These are phyloP conservation scores for Scenedesmus sp. DNA, from an alignment of 163 green algal genomes.

Conservation along the genomic window DNA sequence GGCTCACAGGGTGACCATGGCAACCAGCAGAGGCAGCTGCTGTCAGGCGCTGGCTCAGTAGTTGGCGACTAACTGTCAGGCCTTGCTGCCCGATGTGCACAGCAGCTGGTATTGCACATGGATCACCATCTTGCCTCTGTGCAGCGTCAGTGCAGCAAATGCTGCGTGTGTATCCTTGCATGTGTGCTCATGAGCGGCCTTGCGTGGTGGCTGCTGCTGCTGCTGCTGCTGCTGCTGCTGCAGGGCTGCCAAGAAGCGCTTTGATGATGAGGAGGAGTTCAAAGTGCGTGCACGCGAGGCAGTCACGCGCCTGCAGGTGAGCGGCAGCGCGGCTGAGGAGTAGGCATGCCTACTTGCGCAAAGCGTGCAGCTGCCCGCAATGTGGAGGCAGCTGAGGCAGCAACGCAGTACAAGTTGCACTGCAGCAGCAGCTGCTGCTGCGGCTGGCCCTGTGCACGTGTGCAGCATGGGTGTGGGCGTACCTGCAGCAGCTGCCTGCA, in stretches of 20 bases:
- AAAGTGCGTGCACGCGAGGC: constrained; percentile 90
- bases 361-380: background rate
- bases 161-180: background rate
- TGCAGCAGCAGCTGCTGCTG: background rate
- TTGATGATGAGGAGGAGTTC: constrained; percentile 98
- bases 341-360: background rate
- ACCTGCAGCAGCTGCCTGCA: background rate
- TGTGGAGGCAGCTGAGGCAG: background rate
- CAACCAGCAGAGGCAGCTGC: background rate
- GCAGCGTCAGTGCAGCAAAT: background rate
- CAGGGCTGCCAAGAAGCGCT: constrained; percentile 93
- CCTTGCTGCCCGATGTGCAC: background rate
- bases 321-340: constrained; percentile 55
- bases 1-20: too few relatives aligned
- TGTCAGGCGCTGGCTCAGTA: background rate
- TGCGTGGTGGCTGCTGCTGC: constrained; percentile 23
- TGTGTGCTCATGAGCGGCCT: background rate
- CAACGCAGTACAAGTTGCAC: too few relatives aligned
- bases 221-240: background rate
- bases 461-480: background rate
- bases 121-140: background rate
- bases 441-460: background rate
- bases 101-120: background rate
- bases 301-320: constrained; percentile 84
- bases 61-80: background rate